Evolutionary conservation across 2,329 filamentous ascomycete species (phyloP).

Genomic region (Paraconiothyrium sp.): DNA sequence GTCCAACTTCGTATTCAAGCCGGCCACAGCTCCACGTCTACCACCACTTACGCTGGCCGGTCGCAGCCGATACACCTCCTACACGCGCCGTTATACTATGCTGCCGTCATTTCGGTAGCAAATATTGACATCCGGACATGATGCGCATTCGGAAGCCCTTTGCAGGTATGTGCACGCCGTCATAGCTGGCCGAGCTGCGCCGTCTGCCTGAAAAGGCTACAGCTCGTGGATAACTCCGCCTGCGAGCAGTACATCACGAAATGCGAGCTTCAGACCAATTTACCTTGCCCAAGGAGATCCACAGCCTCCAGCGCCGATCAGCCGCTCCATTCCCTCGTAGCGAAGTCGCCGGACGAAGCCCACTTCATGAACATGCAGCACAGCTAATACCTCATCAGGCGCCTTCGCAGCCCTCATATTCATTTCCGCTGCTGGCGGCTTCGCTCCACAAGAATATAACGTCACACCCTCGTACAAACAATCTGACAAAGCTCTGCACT

Average conservation of each 20-base stretch:
- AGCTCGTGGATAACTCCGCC: not conserved
- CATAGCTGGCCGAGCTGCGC: slow-evolving; percentile 23
- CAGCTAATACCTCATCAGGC: slow-evolving; percentile 37
- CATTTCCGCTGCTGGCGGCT: slow-evolving; percentile 75
- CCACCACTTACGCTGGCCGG: not conserved
- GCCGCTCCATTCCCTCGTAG: slow-evolving; percentile 4
- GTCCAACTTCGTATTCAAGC: not conserved
- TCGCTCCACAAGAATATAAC: slow-evolving; percentile 63
- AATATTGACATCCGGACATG: slow-evolving; percentile 5
- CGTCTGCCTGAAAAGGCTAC: slow-evolving; percentile 20
- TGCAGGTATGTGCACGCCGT: slow-evolving; percentile 70
- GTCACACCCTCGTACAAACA: slow-evolving; percentile 69
- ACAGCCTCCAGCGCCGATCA: not conserved
- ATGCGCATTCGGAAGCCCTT: slow-evolving; percentile 92
- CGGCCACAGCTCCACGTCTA: slow-evolving; percentile 3
- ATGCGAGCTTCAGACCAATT: not conserved
- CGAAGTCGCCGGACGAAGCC: not conserved
- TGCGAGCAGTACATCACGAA: not conserved
- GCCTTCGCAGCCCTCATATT: slow-evolving; percentile 68
- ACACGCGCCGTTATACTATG: slow-evolving; percentile 10
- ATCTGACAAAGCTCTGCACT: slow-evolving; percentile 86
- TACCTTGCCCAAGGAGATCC: not conserved
- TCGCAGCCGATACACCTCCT: not conserved
- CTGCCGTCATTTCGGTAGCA: not conserved
- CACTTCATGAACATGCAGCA: not conserved